Conservation (phyloP, 371 early-diverging fungal species). For the Mitosporidium daphniae region DNA sequence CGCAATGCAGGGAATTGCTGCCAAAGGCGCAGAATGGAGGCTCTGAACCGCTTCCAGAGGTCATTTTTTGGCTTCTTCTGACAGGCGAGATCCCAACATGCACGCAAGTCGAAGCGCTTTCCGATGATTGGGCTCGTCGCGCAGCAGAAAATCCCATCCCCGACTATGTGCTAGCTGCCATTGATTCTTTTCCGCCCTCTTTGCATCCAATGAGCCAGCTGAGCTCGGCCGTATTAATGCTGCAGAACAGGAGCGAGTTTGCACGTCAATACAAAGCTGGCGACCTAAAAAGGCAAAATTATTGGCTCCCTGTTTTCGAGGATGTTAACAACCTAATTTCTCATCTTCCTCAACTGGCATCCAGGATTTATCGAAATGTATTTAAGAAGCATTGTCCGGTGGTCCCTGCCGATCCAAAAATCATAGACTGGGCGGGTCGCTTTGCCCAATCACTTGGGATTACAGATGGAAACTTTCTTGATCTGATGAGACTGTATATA, state of each 20-base stretch:
- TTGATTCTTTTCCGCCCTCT: conserved; percentile 76
- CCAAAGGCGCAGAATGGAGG: conserved; percentile 50
- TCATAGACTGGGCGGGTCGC: conserved; percentile 68
- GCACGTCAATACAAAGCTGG: conserved; percentile 80
- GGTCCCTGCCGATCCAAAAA: conserved; percentile 77
- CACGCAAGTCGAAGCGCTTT: conserved; percentile 54
- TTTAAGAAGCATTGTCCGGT: too few species aligned
- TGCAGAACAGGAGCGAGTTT: conserved; percentile 66
- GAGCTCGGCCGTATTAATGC: conserved; percentile 61
- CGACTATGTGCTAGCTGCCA: conserved; percentile 55
- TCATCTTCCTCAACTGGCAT: conserved; percentile 72
- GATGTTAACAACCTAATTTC: conserved; percentile 86
- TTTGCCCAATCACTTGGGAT: conserved; percentile 63
- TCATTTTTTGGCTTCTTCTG: conserved; percentile 76
- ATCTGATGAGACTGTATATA: conserved; percentile 83
- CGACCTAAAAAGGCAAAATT: conserved; percentile 53
- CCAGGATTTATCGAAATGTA: conserved; percentile 85
- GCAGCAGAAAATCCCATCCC: conserved; percentile 55
- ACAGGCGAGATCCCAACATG: conserved; percentile 76
- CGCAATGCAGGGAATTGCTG: conserved; percentile 59
- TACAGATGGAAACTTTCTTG: conserved; percentile 42
- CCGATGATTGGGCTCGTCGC: conserved; percentile 76
- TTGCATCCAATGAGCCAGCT: conserved; percentile 95
- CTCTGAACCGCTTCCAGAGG: conserved; percentile 71
- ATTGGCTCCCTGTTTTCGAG: conserved; percentile 82